Conservation (phyloP, 805 yeast species). For the Myxozyma vanderwaltii region DNA sequence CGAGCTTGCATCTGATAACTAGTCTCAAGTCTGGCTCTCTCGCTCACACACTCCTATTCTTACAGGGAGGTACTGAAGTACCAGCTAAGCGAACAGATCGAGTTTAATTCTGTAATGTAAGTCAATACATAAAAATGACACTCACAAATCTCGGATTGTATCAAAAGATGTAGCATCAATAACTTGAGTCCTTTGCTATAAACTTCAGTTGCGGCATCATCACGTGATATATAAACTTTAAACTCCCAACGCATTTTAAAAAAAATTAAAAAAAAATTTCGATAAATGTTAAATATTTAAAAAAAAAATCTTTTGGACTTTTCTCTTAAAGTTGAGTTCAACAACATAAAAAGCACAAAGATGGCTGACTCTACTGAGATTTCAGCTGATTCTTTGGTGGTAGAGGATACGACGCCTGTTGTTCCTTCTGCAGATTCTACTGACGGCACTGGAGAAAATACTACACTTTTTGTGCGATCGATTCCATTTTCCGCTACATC, state of each 20-base stretch:
- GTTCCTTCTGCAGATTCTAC: background rate
- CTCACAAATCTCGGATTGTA: too few species aligned
- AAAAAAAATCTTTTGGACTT: background rate
- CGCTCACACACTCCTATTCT: too few species aligned
- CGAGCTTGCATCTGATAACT: too few species aligned
- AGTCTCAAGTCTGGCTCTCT: too few species aligned
- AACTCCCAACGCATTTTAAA: constrained; percentile 20
- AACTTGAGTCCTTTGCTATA: too few species aligned
- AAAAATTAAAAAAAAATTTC: background rate
- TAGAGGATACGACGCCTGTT: background rate
- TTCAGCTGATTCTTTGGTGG: background rate
- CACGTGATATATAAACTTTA: constrained; percentile 7
- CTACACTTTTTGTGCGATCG: constrained; percentile 80
- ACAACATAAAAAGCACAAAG: background rate
- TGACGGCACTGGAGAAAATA: constrained; percentile 12
- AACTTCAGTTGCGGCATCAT: background rate
- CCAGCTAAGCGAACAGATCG: too few species aligned
- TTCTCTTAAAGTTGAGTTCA: background rate
- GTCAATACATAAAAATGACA: too few species aligned
- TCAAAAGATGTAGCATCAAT: too few species aligned
- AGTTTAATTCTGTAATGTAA: too few species aligned
- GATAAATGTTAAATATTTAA: background rate
- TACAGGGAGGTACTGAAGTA: too few species aligned
- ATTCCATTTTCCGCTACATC: constrained; percentile 79
- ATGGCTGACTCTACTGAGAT: constrained; percentile 3